Percentiles rank a stretch among this genome's conserved stretches.
Conservation (phyloP, 2,329 filamentous ascomycete genomes). For the Penicillium freii region DNA sequence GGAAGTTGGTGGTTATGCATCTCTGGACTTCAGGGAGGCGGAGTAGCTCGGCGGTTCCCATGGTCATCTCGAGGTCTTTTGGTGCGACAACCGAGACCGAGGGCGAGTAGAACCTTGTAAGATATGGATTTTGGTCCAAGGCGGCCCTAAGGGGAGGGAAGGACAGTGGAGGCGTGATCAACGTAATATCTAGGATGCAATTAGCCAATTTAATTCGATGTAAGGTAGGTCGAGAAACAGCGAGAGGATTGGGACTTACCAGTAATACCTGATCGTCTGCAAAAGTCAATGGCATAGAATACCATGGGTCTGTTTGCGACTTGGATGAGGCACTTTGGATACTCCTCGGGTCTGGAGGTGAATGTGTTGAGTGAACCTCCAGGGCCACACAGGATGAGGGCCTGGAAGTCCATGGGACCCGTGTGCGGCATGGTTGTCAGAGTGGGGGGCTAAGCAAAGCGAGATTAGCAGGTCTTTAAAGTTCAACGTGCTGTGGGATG, state of each 20-base stretch:
- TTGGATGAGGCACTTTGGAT: conserved; percentile 49
- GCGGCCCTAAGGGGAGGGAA: neutral
- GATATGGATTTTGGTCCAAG: neutral
- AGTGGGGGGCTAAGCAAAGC: neutral
- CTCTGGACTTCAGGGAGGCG: conserved; percentile 75
- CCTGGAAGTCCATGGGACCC: conserved; percentile 46
- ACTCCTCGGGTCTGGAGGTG: conserved; percentile 47
- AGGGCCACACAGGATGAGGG: conserved; percentile 49
- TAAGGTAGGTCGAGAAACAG: neutral
- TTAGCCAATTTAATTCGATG: neutral
- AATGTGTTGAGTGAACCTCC: conserved; percentile 50
- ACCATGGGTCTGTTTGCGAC: conserved; percentile 51
- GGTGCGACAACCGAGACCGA: conserved; percentile 71
- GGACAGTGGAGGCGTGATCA: neutral
- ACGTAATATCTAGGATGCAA: neutral
- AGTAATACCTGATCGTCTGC: conserved; percentile 47
- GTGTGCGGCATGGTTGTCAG: neutral
- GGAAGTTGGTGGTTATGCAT: conserved; percentile 75
- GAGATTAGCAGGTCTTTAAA: neutral
- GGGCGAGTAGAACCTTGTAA: conserved; percentile 12
- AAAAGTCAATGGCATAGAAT: conserved; percentile 50
- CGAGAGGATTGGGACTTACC: conserved; percentile 31
- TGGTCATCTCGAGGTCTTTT: conserved; percentile 71
- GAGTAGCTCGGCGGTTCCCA: conserved; percentile 82
- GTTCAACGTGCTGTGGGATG: neutral